A percentile compares a stretch with the other conserved stretches of the same genome.
These are phyloP conservation scores for Rhizophagus prolifer DNA, from an alignment of 192 early-diverging fungal genomes.

Conservation along the genomic window DNA sequence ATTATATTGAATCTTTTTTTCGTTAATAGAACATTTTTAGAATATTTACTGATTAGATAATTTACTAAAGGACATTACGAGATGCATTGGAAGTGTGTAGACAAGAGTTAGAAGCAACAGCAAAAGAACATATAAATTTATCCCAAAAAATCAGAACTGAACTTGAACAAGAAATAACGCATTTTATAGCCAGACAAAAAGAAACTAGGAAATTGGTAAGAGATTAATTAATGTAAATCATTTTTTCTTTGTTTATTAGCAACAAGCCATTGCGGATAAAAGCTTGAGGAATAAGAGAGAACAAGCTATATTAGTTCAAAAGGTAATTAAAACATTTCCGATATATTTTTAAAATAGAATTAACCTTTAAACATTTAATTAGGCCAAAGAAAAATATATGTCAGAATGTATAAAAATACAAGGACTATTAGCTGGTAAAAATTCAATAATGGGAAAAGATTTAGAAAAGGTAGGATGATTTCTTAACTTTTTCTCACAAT, in stretches of 20 bases:
- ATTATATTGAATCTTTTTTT: slow-evolving; percentile 2
- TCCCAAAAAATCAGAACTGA: slow-evolving; percentile 61
- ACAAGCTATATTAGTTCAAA: slow-evolving; percentile 44
- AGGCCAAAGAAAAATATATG: slow-evolving; percentile 50
- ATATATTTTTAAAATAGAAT: neutral
- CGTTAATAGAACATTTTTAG: neutral
- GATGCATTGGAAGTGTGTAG: slow-evolving; percentile 57
- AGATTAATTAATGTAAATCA: neutral
- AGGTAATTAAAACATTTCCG: slow-evolving; percentile 34
- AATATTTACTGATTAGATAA: neutral
- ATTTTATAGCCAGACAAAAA: slow-evolving; percentile 68
- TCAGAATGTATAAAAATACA: slow-evolving; percentile 41
- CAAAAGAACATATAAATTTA: slow-evolving; percentile 62
- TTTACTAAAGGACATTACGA: slow-evolving; percentile 49
- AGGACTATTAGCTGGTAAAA: slow-evolving; percentile 35
- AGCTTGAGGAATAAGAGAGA: slow-evolving; percentile 55
- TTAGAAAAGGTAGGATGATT: slow-evolving; percentile 34
- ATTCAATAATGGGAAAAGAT: slow-evolving; percentile 42
- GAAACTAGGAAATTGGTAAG: slow-evolving; percentile 58
- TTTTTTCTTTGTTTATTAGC: slow-evolving; percentile 22
- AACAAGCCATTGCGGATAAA: slow-evolving; percentile 50
- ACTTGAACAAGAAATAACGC: slow-evolving; percentile 55
- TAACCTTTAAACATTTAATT: neutral
- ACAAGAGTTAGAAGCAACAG: slow-evolving; percentile 62
- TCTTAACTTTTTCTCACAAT: neutral